These are phyloP conservation scores for Sporopachydermia cereana DNA, from an alignment of 1,139 yeast genomes.

Conservation along the genomic window DNA sequence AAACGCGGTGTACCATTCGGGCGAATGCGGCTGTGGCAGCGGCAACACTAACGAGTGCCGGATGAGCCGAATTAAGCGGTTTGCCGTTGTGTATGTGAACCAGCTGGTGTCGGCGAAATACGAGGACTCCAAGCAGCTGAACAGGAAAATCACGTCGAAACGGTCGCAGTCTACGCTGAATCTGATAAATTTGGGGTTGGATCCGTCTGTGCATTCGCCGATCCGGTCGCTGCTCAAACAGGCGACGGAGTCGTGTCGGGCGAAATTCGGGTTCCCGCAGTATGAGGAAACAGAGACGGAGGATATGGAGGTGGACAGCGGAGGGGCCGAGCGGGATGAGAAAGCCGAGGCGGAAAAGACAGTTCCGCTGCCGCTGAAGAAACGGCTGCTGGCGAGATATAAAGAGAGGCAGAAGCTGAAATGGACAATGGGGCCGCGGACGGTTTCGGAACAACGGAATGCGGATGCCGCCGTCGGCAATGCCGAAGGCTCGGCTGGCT, in stretches of 20 bases:
- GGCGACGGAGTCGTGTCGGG: background rate
- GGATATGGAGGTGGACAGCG: background rate
- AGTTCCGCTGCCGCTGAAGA: background rate
- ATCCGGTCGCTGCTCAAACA: background rate
- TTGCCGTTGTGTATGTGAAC: background rate
- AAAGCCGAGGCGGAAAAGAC: background rate
- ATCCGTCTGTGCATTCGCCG: constrained; percentile 3
- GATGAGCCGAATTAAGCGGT: constrained; percentile 21
- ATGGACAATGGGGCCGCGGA: background rate
- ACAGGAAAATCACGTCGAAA: constrained; percentile 4
- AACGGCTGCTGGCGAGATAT: background rate
- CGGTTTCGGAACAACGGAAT: background rate
- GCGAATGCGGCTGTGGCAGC: constrained; percentile 58
- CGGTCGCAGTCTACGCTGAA: constrained; percentile 3
- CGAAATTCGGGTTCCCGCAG: background rate
- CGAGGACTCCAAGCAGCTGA: constrained; percentile 3
- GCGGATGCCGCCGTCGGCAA: background rate
- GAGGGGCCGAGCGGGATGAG: background rate
- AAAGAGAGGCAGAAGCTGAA: no score
- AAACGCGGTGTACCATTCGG: constrained; percentile 48
- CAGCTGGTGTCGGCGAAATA: background rate
- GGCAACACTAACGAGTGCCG: constrained; percentile 39
- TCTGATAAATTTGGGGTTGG: constrained; percentile 1
- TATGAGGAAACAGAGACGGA: background rate
- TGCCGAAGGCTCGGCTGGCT: background rate